Conservation (phyloP, 2,329 filamentous ascomycete species). For the Pseudopithomyces chartarum region DNA sequence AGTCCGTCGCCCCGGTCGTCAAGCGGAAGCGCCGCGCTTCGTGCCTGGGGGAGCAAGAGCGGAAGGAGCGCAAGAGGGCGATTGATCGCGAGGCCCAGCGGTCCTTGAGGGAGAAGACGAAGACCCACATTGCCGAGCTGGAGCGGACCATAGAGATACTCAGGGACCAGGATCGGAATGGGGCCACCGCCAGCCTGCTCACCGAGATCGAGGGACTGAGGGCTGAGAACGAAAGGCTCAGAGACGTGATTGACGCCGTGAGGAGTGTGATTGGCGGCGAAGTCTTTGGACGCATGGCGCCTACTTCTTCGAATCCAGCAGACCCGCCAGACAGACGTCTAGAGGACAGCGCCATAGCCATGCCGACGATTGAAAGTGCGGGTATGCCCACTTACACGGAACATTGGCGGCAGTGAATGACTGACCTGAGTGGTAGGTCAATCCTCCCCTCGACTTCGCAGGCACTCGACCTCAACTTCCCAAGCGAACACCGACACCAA, state of each 20-base stretch:
- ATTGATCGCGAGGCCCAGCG: slow-evolving; percentile 44
- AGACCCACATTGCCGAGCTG: slow-evolving; percentile 44
- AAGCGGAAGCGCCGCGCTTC: slow-evolving; percentile 42
- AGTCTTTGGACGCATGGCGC: slow-evolving; percentile 18
- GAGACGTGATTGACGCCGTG: slow-evolving; percentile 41
- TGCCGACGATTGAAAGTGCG: slow-evolving; percentile 20
- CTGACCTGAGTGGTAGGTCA: slow-evolving; percentile 34
- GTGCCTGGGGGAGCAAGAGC: slow-evolving; percentile 42
- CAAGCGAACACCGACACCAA: slow-evolving; percentile 15
- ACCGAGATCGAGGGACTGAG: slow-evolving; percentile 38
- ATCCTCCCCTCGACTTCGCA: slow-evolving; percentile 24
- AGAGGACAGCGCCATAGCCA: background rate
- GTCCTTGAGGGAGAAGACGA: slow-evolving; percentile 44
- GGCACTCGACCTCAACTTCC: slow-evolving; percentile 17
- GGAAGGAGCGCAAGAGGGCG: slow-evolving; percentile 40
- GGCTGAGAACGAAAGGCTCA: slow-evolving; percentile 40
- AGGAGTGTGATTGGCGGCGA: slow-evolving; percentile 37
- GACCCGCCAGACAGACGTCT: background rate
- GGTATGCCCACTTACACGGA: slow-evolving; percentile 27
- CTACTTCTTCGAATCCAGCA: background rate
- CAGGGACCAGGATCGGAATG: slow-evolving; percentile 38
- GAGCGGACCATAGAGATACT: slow-evolving; percentile 44
- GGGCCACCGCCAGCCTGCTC: slow-evolving; percentile 35
- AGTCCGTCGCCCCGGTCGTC: slow-evolving; percentile 29
- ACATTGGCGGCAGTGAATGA: slow-evolving; percentile 9